Evolutionary conservation across 2,329 filamentous ascomycete species (phyloP), one percentile per base, ranked within the genome.

Genomic region (Diplocarpon rosae): DNA sequence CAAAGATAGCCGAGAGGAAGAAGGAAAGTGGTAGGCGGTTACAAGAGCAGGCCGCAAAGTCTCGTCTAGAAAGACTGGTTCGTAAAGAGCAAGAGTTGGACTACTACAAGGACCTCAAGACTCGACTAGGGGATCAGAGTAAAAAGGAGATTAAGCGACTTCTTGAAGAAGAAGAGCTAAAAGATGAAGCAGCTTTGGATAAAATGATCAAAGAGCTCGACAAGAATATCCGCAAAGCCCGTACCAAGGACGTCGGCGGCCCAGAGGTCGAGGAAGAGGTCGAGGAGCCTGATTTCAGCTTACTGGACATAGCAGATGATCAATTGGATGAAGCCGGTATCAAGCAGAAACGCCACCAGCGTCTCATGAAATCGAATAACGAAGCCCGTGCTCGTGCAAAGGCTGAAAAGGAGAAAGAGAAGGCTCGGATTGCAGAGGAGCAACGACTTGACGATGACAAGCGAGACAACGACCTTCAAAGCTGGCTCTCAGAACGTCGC

Each of bases 1-100:
- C 85, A 2, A 75, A 80, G 33, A 86, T 93, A 52, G 88, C 90
- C 10, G 92, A 98, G 69, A 83, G 90, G 62, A 87, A 94, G 60
- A 94, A 93, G 63, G 92, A 98, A 65, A 92, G 87, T 55, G 92
- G 92, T 0, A 75, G 92, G 52, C 75, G 93, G 37, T 62, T 98
- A 20, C 92, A 98, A 63, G 88, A 95, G 58, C 92, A 98, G 64
- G 92, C 92, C 0, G 90, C 90, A 9, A 96, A 95, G 65, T 95
- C 95, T 87, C 82, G 92, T 7, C 69, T 98, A 0, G 92, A 98
- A 53, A 94, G 94, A 58, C 71, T 98, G 37, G 86, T 96, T 62
- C 85, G 85, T 59, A 98, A 98, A 65, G 92, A 98, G 65, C 80
- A 94, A 60, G 89, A 96, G 61, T 69, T 96, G 1, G 89, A 94